Percentiles rank a stretch among this genome's conserved stretches.
These are phyloP conservation scores for Allium sativum DNA, from an alignment of 106 monocot genomes.

Conservation along the genomic window DNA sequence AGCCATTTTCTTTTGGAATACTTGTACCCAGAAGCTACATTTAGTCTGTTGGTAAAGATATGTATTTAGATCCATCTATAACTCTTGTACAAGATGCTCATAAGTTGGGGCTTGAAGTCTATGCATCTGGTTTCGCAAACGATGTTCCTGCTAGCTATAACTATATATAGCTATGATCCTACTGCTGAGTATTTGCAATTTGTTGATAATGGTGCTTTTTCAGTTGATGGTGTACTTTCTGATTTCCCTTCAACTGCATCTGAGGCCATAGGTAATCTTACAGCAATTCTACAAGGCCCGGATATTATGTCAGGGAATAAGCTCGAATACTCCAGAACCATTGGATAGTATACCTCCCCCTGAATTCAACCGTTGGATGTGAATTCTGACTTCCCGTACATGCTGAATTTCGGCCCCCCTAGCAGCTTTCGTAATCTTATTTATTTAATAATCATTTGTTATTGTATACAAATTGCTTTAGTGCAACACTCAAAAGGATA, in stretches of 20 bases:
- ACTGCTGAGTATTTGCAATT: slow-evolving; percentile 80
- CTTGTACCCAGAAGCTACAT: slow-evolving; percentile 84
- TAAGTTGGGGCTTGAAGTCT: slow-evolving; percentile 63
- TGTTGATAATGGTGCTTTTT: slow-evolving; percentile 57
- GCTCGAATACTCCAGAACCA: too few species aligned
- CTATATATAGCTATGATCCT: slow-evolving; percentile 86
- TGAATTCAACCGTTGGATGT: too few species aligned
- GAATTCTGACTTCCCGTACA: too few species aligned
- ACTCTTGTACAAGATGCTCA: slow-evolving; percentile 73
- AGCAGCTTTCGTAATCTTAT: too few species aligned
- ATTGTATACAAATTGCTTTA: too few species aligned
- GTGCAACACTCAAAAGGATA: too few species aligned
- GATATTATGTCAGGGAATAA: too few species aligned
- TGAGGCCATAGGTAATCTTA: slow-evolving; percentile 68
- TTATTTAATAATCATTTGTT: neutral
- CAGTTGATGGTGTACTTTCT: slow-evolving; percentile 83
- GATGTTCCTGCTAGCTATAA: slow-evolving; percentile 73
- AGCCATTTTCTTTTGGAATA: slow-evolving; percentile 71
- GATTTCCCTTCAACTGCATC: slow-evolving; percentile 97
- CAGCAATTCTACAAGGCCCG: too few species aligned
- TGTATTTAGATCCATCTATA: slow-evolving; percentile 41
- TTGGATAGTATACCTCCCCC: too few species aligned
- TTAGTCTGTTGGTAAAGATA: slow-evolving; percentile 58
- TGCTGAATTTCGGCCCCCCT: too few species aligned
- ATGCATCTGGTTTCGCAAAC: slow-evolving; percentile 70